Percentiles rank a stretch among this genome's conserved stretches.
Evolutionary conservation across 2,329 filamentous ascomycete genomes (phyloP).

Genomic region (Calonectria crousiana): DNA sequence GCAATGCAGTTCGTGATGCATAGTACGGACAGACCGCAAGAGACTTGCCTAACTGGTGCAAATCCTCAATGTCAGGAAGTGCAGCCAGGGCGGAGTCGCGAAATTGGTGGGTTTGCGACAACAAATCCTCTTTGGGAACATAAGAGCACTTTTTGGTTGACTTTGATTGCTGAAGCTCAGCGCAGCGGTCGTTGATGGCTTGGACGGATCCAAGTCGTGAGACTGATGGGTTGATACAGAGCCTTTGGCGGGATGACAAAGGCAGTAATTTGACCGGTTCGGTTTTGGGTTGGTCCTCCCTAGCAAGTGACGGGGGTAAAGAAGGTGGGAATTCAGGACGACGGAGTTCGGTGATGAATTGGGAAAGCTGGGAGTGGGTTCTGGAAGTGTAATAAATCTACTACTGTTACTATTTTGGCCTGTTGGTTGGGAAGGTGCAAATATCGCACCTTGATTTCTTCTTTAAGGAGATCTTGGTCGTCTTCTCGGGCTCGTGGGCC

Average conservation of each 20-base stretch:
- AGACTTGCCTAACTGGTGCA: conserved; percentile 81
- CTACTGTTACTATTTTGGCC: conserved; percentile 45
- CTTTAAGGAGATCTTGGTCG: conserved; percentile 62
- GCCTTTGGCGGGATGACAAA: conserved; percentile 86
- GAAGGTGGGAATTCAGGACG: conserved; percentile 83
- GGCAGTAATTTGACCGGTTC: conserved; percentile 80
- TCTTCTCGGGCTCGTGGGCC: conserved; percentile 50
- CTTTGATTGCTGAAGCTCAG: conserved; percentile 85
- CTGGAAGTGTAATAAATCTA: conserved; percentile 91
- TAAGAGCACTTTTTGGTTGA: conserved; percentile 75
- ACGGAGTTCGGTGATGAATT: conserved; percentile 86
- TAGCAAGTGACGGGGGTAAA: conserved; percentile 61
- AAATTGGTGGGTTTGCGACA: conserved; percentile 80
- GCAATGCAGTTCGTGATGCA: conserved; percentile 87
- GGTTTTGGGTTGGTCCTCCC: conserved; percentile 39
- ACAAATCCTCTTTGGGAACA: conserved; percentile 81
- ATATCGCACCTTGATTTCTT: conserved; percentile 74
- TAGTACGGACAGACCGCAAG: conserved; percentile 95
- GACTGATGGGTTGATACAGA: conserved; percentile 91
- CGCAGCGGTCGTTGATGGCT: conserved; percentile 92
- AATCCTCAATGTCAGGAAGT: conserved; percentile 93
- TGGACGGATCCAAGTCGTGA: conserved; percentile 76
- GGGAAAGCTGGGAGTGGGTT: conserved; percentile 91
- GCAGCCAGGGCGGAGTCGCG: conserved; percentile 86
- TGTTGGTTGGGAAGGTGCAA: conserved; percentile 11